Evolutionary conservation across 495 filamentous ascomycete genomes (phyloP).

Genomic region (Xeromyces bisporus): DNA sequence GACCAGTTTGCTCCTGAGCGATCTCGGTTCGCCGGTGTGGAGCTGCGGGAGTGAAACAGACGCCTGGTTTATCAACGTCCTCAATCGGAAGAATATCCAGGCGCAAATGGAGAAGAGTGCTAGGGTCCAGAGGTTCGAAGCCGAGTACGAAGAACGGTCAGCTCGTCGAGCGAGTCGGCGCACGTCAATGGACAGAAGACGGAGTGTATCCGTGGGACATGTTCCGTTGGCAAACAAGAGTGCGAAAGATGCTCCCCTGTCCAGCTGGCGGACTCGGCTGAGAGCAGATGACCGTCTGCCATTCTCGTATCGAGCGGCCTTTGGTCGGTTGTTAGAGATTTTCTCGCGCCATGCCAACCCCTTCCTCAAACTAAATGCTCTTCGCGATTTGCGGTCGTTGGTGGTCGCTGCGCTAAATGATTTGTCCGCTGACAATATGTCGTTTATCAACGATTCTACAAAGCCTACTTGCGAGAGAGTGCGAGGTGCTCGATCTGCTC

Average conservation of each 20-base stretch:
- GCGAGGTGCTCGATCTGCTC: conserved; percentile 9
- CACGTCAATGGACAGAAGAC: conserved; percentile 9
- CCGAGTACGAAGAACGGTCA: conserved; percentile 22
- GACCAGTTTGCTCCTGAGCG: conserved; percentile 73
- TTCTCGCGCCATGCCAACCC: conserved; percentile 87
- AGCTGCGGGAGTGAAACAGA: conserved; percentile 81
- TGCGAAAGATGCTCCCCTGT: too few relatives aligned
- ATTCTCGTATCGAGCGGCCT: conserved; percentile 61
- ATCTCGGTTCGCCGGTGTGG: conserved; percentile 74
- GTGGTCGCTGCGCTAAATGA: conserved; percentile 57
- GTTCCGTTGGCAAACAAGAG: neutral
- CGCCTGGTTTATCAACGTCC: conserved; percentile 60
- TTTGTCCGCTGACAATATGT: conserved; percentile 21
- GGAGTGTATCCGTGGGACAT: conserved; percentile 21
- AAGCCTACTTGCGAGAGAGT: conserved; percentile 5
- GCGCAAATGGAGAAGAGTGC: conserved; percentile 48
- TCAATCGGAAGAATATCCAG: conserved; percentile 65
- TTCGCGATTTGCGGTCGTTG: conserved; percentile 67
- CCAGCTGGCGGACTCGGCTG: neutral
- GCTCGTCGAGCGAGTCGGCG: conserved; percentile 11
- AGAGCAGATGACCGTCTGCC: conserved; percentile 9
- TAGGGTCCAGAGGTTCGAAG: conserved; percentile 31
- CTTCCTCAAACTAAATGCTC: conserved; percentile 64
- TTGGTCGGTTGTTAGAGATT: conserved; percentile 61
- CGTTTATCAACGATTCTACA: conserved; percentile 20